A percentile compares a stretch with the other conserved stretches of the same genome.
Evolutionary conservation across 225 moss, liverwort and hornwort species (phyloP).

Genomic region (Pseudoscleropodium purum): DNA sequence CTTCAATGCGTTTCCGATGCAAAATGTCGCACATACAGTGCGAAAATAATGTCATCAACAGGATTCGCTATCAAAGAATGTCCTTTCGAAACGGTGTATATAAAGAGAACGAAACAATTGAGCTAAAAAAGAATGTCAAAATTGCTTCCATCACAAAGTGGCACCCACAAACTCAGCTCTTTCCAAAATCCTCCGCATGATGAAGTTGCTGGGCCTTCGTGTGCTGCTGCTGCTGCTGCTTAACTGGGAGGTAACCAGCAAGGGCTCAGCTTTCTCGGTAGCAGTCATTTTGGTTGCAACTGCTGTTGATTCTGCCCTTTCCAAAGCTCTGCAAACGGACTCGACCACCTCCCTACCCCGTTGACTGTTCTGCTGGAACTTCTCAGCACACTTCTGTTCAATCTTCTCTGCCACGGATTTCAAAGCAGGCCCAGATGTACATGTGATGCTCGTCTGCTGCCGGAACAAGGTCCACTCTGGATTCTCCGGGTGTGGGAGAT

Average conservation of each 20-base stretch:
- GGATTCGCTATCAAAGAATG: neutral
- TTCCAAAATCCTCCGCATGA: slow-evolving; percentile 46
- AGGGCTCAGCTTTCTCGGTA: slow-evolving; percentile 2
- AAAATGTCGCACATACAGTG: neutral
- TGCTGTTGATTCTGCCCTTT: slow-evolving; percentile 19
- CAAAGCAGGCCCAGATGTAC: slow-evolving; percentile 40
- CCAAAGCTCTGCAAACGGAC: slow-evolving; percentile 53
- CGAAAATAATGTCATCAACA: neutral
- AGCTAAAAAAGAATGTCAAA: neutral
- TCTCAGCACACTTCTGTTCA: slow-evolving; percentile 69
- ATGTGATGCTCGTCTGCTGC: slow-evolving; percentile 65
- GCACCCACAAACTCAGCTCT: slow-evolving; percentile 24
- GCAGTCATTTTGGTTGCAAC: neutral
- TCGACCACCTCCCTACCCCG: slow-evolving; percentile 68
- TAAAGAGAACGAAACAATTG: neutral
- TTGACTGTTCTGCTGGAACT: slow-evolving; percentile 60
- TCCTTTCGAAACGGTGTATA: neutral
- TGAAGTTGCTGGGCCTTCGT: slow-evolving; percentile 33
- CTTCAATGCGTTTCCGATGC: neutral
- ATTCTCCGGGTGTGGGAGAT: slow-evolving; percentile 57
- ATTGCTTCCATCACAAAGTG: slow-evolving; percentile 1
- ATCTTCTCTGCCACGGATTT: slow-evolving; percentile 59
- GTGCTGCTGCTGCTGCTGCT: slow-evolving; percentile 12
- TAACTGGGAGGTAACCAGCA: slow-evolving; percentile 14
- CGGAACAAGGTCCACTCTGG: slow-evolving; percentile 58